Evolutionary conservation across 345 rosid species (phyloP).

Genomic region (Gossypioides kirkii): DNA sequence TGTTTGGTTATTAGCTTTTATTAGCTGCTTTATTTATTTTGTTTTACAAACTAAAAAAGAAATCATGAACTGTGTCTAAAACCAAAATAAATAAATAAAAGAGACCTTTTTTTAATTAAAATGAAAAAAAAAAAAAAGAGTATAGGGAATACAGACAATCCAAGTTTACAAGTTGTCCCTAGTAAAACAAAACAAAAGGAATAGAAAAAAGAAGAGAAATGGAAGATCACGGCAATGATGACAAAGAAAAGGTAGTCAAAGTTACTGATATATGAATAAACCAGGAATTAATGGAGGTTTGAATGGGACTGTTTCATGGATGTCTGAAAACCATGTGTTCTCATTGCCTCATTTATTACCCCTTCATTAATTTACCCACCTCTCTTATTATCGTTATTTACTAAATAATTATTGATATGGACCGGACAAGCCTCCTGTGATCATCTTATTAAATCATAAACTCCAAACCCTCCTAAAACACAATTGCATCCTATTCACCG

Average conservation of each 20-base stretch:
- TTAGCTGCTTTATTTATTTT: neutral
- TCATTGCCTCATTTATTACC: conserved; percentile 6
- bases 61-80: neutral
- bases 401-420: too few species aligned
- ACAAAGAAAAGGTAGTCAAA: conserved; percentile 23
- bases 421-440: too few species aligned
- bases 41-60: neutral
- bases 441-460: neutral
- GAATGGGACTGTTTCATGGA: conserved; percentile 26
- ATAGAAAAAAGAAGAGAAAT: neutral
- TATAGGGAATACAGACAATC: neutral
- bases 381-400: too few species aligned
- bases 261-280: conserved; percentile 14
- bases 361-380: neutral
- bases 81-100: neutral
- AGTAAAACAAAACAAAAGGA: neutral
- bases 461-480: neutral
- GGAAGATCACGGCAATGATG: conserved; percentile 9
- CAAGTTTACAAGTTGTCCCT: neutral
- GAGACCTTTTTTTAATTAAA: neutral
- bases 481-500: neutral
- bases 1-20: neutral
- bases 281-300: conserved; percentile 36
- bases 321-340: conserved; percentile 28
- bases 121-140: neutral